A percentile compares a stretch with the other conserved stretches of the same genome.
Evolutionary conservation across 805 yeast genomes (phyloP).

Genomic region (Metschnikowia hibisci): DNA sequence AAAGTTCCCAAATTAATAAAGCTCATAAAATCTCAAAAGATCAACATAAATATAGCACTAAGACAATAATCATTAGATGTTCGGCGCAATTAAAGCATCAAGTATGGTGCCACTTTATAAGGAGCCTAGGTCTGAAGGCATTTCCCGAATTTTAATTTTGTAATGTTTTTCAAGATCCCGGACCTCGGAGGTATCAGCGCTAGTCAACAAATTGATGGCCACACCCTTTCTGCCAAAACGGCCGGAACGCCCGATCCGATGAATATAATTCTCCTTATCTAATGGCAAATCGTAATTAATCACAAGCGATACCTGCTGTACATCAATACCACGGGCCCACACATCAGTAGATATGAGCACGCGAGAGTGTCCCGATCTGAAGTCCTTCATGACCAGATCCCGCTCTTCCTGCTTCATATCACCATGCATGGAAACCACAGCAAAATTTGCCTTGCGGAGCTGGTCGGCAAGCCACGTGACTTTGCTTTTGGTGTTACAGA

Average conservation of each 20-base stretch:
- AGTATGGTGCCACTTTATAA: background rate
- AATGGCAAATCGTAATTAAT: constrained; percentile 92
- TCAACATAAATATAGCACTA: too few species aligned
- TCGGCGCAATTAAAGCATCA: background rate
- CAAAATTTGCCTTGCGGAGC: constrained; percentile 76
- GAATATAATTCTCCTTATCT: constrained; percentile 93
- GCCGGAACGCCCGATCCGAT: constrained; percentile 97
- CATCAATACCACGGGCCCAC: constrained; percentile 98
- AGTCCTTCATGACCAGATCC: constrained; percentile 92
- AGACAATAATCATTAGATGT: too few species aligned
- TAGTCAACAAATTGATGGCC: constrained; percentile 90
- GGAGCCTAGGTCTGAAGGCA: constrained; percentile 44
- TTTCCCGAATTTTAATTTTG: constrained; percentile 68
- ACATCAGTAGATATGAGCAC: constrained; percentile 94
- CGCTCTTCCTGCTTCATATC: constrained; percentile 95
- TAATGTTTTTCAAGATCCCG: constrained; percentile 73
- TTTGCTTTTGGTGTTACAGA: constrained; percentile 94
- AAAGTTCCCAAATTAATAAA: too few species aligned
- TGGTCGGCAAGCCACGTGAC: constrained; percentile 86
- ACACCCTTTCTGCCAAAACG: constrained; percentile 98
- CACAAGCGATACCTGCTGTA: constrained; percentile 94
- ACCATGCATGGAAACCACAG: constrained; percentile 95
- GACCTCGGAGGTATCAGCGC: constrained; percentile 68
- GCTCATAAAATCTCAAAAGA: too few species aligned
- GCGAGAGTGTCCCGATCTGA: constrained; percentile 89